Evolutionary conservation across 352 stramenopile species (phyloP).

Genomic region (Pythium aquatile): DNA sequence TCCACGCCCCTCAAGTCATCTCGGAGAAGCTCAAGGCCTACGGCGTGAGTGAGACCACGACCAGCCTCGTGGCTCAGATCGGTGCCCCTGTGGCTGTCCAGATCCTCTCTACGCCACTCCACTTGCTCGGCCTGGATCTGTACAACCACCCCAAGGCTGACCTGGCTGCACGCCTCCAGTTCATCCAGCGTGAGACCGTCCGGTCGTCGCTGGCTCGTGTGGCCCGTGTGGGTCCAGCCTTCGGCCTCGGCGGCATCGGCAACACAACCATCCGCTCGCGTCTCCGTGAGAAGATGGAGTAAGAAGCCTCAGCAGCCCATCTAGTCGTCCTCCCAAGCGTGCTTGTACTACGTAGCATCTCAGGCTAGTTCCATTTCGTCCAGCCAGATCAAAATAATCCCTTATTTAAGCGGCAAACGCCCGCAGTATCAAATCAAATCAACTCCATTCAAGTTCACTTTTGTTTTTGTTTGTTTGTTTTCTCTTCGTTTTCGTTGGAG

Average conservation of each 20-base stretch:
- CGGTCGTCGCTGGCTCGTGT: slow-evolving; percentile 46
- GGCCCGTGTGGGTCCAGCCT: slow-evolving; percentile 54
- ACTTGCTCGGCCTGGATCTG: slow-evolving; percentile 61
- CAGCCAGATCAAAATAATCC: slow-evolving; percentile 4
- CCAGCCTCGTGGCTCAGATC: slow-evolving; percentile 41
- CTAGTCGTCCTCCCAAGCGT: slow-evolving; percentile 11
- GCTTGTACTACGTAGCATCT: slow-evolving; percentile 3
- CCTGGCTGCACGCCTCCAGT: slow-evolving; percentile 26
- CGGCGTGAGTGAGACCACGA: slow-evolving; percentile 31
- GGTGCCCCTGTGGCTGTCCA: slow-evolving; percentile 47
- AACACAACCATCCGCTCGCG: slow-evolving; percentile 36
- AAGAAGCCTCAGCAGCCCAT: background rate
- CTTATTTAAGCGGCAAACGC: slow-evolving; percentile 14
- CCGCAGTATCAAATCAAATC: slow-evolving; percentile 11
- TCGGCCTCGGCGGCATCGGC: slow-evolving; percentile 63
- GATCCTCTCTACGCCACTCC: slow-evolving; percentile 58
- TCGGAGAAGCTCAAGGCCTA: slow-evolving; percentile 30
- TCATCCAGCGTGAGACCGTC: slow-evolving; percentile 47
- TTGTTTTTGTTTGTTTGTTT: slow-evolving; percentile 2
- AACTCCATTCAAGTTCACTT: background rate
- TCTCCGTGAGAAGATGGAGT: slow-evolving; percentile 24
- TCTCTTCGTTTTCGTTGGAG: slow-evolving; percentile 7
- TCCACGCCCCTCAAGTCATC: slow-evolving; percentile 44
- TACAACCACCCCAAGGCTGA: slow-evolving; percentile 46
- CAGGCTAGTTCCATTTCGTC: background rate